Conservation (phyloP, 352 stramenopile genomes). For the Pelagophyceae sp. region DNA sequence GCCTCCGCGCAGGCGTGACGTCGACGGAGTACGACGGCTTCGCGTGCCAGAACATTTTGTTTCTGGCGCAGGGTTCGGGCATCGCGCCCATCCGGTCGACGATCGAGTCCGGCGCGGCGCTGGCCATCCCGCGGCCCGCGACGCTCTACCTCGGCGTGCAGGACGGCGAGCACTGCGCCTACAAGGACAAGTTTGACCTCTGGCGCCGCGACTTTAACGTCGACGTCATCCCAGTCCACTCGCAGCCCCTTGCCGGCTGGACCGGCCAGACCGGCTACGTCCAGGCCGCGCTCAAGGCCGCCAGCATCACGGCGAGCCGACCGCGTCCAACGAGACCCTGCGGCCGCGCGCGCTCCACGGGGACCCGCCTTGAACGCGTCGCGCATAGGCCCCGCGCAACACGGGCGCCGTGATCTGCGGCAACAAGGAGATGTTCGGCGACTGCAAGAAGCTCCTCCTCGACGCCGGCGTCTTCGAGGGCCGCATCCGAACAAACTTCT, state of each 20-base stretch:
- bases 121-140: conserved; percentile 36
- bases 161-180: conserved; percentile 51
- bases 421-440: conserved; percentile 59
- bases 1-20: background rate
- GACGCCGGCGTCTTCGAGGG: conserved; percentile 60
- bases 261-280: conserved; percentile 55
- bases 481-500: conserved; percentile 65
- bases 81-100: conserved; percentile 62
- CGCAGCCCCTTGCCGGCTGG: conserved; percentile 39
- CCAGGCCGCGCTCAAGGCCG: conserved; percentile 59
- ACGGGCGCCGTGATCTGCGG: conserved; percentile 57
- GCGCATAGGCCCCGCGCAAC: conserved; percentile 44
- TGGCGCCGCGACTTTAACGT: conserved; percentile 49
- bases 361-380: background rate
- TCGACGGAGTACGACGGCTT: conserved; percentile 34
- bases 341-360: background rate
- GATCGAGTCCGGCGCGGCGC: conserved; percentile 45
- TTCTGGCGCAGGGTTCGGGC: conserved; percentile 54
- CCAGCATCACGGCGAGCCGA: conserved; percentile 42
- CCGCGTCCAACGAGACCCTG: background rate
- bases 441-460: conserved; percentile 51
- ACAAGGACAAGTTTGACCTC: conserved; percentile 50
- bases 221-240: conserved; percentile 52
- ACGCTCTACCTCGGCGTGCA: conserved; percentile 61
- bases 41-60: conserved; percentile 46